These are phyloP conservation scores for Coemansia sp. DNA, from an alignment of 192 early-diverging fungal genomes.

Conservation along the genomic window DNA sequence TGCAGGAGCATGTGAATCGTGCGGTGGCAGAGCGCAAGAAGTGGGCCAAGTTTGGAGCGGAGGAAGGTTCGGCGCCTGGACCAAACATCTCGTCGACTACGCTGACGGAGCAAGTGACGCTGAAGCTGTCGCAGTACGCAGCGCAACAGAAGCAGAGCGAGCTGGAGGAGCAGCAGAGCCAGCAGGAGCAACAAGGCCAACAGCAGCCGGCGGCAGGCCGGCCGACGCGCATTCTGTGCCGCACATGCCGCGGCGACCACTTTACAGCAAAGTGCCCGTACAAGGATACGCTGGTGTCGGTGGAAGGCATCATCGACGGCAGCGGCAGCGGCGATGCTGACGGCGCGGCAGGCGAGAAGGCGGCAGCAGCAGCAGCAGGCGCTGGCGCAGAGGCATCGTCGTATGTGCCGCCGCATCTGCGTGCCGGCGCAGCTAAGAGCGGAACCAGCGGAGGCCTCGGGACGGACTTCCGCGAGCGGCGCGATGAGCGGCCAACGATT, in stretches of 20 bases:
- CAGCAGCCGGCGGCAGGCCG: constrained; percentile 52
- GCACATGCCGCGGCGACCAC: constrained; percentile 96
- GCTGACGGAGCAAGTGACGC: constrained; percentile 80
- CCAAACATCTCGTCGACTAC: constrained; percentile 88
- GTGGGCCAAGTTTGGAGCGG: constrained; percentile 89
- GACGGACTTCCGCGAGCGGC: constrained; percentile 53
- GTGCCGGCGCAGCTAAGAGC: constrained; percentile 57
- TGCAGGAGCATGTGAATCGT: constrained; percentile 81
- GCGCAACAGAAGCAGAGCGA: constrained; percentile 65
- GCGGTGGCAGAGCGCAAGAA: constrained; percentile 85
- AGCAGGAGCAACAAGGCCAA: constrained; percentile 55
- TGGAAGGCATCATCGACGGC: constrained; percentile 64
- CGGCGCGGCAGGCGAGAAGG: constrained; percentile 1
- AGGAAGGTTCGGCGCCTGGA: constrained; percentile 71
- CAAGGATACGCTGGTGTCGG: constrained; percentile 88
- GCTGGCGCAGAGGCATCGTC: constrained; percentile 43
- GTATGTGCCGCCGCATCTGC: constrained; percentile 88
- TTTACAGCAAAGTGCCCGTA: constrained; percentile 97
- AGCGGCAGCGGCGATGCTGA: neutral
- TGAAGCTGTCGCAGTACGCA: constrained; percentile 74
- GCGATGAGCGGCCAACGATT: constrained; percentile 72
- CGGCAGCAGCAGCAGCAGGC: neutral
- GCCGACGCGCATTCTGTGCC: constrained; percentile 86
- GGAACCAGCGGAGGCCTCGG: constrained; percentile 30
- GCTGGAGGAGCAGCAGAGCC: constrained; percentile 53